Evolutionary conservation across 306 rosid species (phyloP), one percentile per base, ranked within the genome.

Genomic region (Trifolium dubium): DNA sequence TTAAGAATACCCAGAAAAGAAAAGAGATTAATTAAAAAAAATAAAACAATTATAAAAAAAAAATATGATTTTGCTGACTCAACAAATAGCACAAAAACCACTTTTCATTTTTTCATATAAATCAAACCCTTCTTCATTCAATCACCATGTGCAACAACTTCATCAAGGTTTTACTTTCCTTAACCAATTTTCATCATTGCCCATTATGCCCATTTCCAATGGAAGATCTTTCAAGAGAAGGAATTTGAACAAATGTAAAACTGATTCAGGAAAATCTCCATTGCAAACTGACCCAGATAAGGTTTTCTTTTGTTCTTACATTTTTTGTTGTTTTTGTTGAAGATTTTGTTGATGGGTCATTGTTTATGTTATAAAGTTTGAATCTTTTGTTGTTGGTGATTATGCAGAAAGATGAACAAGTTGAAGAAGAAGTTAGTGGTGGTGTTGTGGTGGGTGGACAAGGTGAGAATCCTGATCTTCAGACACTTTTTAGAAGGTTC

Each of bases 401-500:
- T 78, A 76, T 81, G 80, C 82, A 85, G 88, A 51, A 75, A 63
- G 44, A 77, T 43, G 44, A 31, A 72, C 15, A 39, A 35, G 39
- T 14, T 51, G 69, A 43, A 60, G 61, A 56, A 17, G 77, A 7
- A 44, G 23, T 23, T 23, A 76, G 43, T 49, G 71, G 64, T 67
- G 80, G 37, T 69, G 77, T 13, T 54, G 80, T 50, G 5, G 76
- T 50, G 9, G 76, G 7, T 23, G 76, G 15, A 46, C 69, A 80
- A 76, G 83, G 89, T 60, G 76, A 83, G 35, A 89, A 80, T 60
- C 88, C 91, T 65, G 93, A 94, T 81, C 77, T 77, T 61, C 64
- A 85, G 72, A 85, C 87, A 1, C 92, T 94, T 63, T 75, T 83
- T 53, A 82, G 85, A 80, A 86, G 96, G 80, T 83, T 92, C 74